phyloP scores from a whole-genome alignment of 2,329 filamentous ascomycete genomes.

The Alternaria atra region DNA sequence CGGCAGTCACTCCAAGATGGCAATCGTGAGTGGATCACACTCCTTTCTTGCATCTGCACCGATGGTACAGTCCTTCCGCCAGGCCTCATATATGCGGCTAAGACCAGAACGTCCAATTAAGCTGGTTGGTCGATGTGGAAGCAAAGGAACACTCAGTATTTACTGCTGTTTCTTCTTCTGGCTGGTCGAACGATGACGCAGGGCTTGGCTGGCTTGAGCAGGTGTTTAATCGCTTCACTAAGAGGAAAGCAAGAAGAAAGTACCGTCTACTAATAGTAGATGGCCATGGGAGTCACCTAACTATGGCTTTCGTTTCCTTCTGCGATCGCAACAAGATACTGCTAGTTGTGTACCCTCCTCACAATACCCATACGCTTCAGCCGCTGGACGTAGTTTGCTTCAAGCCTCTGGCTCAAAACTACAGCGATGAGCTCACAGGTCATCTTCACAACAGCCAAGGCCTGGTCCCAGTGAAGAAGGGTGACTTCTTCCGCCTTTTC shows the following conservation, averaged over 20 bases:
- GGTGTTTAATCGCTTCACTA: not conserved
- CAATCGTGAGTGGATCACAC: slow-evolving; percentile 15
- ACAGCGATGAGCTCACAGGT: not conserved
- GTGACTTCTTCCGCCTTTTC: too few relatives aligned
- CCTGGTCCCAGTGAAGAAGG: too few relatives aligned
- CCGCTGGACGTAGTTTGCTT: not conserved
- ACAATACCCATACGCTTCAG: not conserved
- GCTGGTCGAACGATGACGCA: not conserved
- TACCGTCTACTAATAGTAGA: not conserved
- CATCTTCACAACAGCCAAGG: too few relatives aligned
- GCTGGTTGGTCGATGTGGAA: too few relatives aligned
- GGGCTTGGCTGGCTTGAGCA: not conserved
- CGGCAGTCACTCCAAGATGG: slow-evolving; percentile 13
- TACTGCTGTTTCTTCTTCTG: too few relatives aligned
- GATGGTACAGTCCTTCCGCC: slow-evolving; percentile 19
- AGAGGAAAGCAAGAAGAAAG: not conserved
- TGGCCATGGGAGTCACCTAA: not conserved
- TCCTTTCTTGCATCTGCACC: slow-evolving; percentile 21
- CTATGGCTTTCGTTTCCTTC: too few relatives aligned
- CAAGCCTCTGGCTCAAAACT: not conserved
- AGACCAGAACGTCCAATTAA: not conserved
- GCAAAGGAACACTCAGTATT: too few relatives aligned
- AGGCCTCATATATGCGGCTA: slow-evolving; percentile 20
- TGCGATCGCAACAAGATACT: too few relatives aligned
- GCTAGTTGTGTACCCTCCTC: not conserved